These are phyloP conservation scores for Aspergillus vadensis DNA, from an alignment of 2,329 filamentous ascomycete species.

Conservation along the genomic window DNA sequence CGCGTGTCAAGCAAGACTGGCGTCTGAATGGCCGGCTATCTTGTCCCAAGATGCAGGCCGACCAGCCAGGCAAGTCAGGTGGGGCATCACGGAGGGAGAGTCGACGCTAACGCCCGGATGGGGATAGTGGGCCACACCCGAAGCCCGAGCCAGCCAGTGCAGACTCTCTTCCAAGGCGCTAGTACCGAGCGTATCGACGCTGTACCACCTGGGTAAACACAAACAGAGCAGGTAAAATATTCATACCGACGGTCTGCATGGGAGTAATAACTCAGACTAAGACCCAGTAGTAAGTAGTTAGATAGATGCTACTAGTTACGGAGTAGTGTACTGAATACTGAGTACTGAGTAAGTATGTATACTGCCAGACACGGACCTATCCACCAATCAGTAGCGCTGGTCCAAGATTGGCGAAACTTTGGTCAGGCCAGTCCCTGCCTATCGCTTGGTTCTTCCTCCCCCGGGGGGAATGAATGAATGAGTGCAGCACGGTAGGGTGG, in stretches of 20 bases:
- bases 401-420: not conserved
- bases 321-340: too few relatives aligned
- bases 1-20: not conserved
- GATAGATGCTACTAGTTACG: too few relatives aligned
- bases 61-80: slow-evolving; percentile 13
- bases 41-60: slow-evolving; percentile 11
- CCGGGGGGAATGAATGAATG: not conserved
- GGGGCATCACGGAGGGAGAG: not conserved
- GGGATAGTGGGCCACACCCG: not conserved
- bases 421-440: not conserved
- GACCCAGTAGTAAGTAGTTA: too few relatives aligned
- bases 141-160: slow-evolving; percentile 3
- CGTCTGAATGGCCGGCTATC: not conserved
- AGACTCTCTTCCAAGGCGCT: not conserved
- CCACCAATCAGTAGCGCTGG: not conserved
- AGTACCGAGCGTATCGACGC: not conserved
- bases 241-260: too few relatives aligned
- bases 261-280: too few relatives aligned
- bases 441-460: slow-evolving; percentile 14
- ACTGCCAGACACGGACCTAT: slow-evolving; percentile 1
- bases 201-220: not conserved
- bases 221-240: too few relatives aligned
- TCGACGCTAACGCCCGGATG: not conserved
- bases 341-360: not conserved
- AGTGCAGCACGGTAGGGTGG: not conserved